Evolutionary conservation across 1,284 basidiomycete genomes (phyloP).

Genomic region (Somion occarium): DNA sequence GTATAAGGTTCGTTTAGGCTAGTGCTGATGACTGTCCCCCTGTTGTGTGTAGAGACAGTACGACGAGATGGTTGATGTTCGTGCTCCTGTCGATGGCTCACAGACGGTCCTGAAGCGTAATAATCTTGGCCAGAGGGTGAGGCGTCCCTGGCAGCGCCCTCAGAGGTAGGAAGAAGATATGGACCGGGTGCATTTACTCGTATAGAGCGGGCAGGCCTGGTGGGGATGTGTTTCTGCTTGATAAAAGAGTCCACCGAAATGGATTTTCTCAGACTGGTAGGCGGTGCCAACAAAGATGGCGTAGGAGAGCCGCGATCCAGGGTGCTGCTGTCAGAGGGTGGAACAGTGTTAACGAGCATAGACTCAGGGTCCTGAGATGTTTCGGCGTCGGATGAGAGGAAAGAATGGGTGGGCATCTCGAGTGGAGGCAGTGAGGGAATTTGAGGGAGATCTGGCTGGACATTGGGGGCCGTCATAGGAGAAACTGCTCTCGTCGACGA

Average conservation of each 20-base stretch:
- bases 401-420: slow-evolving; percentile 33
- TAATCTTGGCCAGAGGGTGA: neutral
- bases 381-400: slow-evolving; percentile 20
- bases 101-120: slow-evolving; percentile 12
- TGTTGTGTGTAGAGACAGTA: slow-evolving; percentile 35
- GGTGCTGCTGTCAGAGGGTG: neutral
- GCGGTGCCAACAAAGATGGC: slow-evolving; percentile 9
- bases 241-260: slow-evolving; percentile 73
- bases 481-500: neutral
- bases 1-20: slow-evolving; percentile 35
- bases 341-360: slow-evolving; percentile 22
- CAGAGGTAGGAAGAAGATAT: neutral
- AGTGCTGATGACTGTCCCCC: slow-evolving; percentile 53
- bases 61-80: slow-evolving; percentile 30
- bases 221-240: slow-evolving; percentile 36
- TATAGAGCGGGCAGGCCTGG: slow-evolving; percentile 8
- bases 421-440: slow-evolving; percentile 44
- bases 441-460: slow-evolving; percentile 32
- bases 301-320: neutral
- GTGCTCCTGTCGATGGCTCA: slow-evolving; percentile 25
- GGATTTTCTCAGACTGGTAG: slow-evolving; percentile 55
- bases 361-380: no score
- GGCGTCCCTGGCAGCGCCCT: neutral
- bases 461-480: slow-evolving; percentile 24
- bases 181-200: neutral